A percentile compares a stretch with the other conserved stretches of the same genome.
phyloP scores from a whole-genome alignment of 23 red algal genomes.

The Porphyridium purpureum region DNA sequence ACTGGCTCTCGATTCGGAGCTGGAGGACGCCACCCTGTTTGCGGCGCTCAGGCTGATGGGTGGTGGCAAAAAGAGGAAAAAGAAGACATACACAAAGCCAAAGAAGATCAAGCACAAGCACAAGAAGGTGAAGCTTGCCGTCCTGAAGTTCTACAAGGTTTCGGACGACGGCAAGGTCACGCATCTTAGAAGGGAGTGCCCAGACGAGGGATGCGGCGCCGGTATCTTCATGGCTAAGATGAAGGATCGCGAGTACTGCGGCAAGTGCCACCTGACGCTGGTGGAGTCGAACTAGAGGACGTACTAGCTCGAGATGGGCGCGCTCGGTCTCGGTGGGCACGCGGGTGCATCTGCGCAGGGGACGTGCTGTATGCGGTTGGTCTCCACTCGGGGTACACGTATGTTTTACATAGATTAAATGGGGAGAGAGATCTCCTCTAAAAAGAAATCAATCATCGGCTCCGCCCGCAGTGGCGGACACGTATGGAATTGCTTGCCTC shows the following conservation, averaged over 20 bases:
- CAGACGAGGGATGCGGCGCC: conserved; percentile 65
- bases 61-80: conserved; percentile 98
- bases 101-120: conserved; percentile 99
- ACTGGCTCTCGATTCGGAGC: conserved; percentile 9
- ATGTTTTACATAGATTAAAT: too few species aligned
- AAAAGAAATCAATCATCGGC: too few species aligned
- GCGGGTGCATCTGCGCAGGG: too few species aligned
- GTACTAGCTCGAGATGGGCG: too few species aligned
- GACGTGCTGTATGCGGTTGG: too few species aligned
- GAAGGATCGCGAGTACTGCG: conserved; percentile 79
- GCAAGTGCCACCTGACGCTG: too few species aligned
- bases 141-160: conserved; percentile 93
- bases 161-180: conserved; percentile 58
- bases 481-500: too few species aligned
- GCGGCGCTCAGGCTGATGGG: conserved; percentile 44
- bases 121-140: conserved; percentile 75
- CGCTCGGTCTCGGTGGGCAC: too few species aligned
- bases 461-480: too few species aligned
- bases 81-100: conserved; percentile 99
- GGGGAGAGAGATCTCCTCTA: too few species aligned
- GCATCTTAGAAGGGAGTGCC: conserved; percentile 66
- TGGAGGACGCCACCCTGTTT: conserved; percentile 22
- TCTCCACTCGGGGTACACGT: too few species aligned
- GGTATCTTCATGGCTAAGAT: conserved; percentile 96
- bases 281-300: too few species aligned